Percentiles rank a stretch among this genome's conserved stretches.
phyloP scores from a whole-genome alignment of 495 filamentous ascomycete species.

The Penicillium nucicola region DNA sequence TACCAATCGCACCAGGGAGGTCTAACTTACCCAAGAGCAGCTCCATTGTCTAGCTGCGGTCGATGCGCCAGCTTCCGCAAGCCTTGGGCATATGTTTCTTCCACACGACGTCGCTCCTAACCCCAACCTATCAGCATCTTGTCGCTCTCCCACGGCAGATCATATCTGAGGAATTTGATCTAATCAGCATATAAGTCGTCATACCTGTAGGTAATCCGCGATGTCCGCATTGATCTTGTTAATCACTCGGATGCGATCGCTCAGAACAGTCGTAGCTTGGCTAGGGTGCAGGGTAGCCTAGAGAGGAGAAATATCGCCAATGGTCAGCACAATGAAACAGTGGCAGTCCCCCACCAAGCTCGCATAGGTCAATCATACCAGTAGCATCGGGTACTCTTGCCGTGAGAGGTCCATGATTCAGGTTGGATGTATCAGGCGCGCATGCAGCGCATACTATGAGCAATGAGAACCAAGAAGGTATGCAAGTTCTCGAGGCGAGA shows the following conservation, averaged over 20 bases:
- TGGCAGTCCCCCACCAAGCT: background rate
- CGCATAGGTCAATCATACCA: conserved; percentile 60
- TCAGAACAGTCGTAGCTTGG: conserved; percentile 80
- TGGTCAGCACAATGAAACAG: conserved; percentile 10
- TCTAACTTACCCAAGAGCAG: conserved; percentile 74
- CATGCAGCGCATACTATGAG: conserved; percentile 41
- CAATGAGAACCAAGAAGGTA: conserved; percentile 5
- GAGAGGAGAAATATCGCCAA: conserved; percentile 8
- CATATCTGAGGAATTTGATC: conserved; percentile 7
- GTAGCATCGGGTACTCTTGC: conserved; percentile 91
- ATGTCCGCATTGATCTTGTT: conserved; percentile 85
- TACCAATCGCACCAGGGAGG: background rate
- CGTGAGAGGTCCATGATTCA: conserved; percentile 73
- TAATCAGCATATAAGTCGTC: conserved; percentile 5
- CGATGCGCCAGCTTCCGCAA: conserved; percentile 74
- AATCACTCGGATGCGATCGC: conserved; percentile 86
- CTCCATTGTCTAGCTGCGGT: conserved; percentile 66
- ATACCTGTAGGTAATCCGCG: conserved; percentile 95
- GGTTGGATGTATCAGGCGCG: conserved; percentile 28
- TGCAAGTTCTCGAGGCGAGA: background rate
- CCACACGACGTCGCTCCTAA: conserved; percentile 88
- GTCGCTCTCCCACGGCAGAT: background rate
- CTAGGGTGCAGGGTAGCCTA: conserved; percentile 80
- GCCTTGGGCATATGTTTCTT: conserved; percentile 84
- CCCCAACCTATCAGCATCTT: conserved; percentile 9